Base-by-base conservation (phyloP, 2,329 filamentous ascomycete genomes). In the Pestalotiopsis sp. region DNA sequence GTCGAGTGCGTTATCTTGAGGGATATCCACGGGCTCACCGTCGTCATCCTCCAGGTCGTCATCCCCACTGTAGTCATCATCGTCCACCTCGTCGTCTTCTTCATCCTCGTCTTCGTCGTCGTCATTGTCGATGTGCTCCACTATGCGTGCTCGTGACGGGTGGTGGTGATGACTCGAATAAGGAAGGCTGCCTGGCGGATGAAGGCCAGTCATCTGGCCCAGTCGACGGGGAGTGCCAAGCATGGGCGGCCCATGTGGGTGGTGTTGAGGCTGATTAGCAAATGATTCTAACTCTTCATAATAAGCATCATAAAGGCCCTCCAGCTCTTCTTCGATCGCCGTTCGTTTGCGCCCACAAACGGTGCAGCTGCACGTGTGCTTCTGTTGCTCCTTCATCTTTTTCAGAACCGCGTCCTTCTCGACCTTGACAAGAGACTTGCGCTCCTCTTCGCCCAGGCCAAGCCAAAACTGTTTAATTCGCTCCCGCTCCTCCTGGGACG, bases 321-420 rank as follows among this genome's bases (percentile, higher is more conserved):
- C 96, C 13, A 99, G 86, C 81, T 99, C 96, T 82, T 99, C 96
- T 81, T 99, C 96, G 74, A 99, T 99, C 52, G 96, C 96, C 13
- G 93, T 97, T 66, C 96, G 90, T 84, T 99, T 99, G 73, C 96
- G 90, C 66, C 96, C 96, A 80, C 96, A 99, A 56, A 99, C 95
- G 4, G 94, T 97, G 81, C 96, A 99, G 80, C 95, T 98, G 85
- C 96, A 99, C 2, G 95, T 98, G 80, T 98, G 95, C 82, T 98
- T 98, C 81, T 99, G 96, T 81, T 99, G 96, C 81, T 99, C 96
- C 86, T 99, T 99, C 96, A 99, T 99, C 85, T 99, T 99, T 78
- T 93, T 94, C 68, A 99, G 84, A 0, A 99, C 96, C 7, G 96
- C 95, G 81, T 99, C 95, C 83, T 99, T 99, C 82, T 99, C 96